Conservation (phyloP, 2,329 filamentous ascomycete species). For the Ophiostoma sp. region DNA sequence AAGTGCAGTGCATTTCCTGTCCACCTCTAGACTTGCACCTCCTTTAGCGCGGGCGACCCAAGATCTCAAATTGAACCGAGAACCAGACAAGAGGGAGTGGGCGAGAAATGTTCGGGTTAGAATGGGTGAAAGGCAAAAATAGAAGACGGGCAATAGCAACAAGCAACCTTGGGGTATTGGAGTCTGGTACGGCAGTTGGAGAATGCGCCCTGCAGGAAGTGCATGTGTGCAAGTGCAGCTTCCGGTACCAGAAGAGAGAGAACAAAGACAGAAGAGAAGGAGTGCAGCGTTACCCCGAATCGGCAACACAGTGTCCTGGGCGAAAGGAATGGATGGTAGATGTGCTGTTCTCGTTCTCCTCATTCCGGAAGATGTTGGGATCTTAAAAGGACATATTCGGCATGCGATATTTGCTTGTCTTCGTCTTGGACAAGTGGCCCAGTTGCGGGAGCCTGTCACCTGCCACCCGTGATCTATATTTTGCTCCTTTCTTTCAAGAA, state of each 20-base stretch:
- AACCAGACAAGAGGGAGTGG: not conserved
- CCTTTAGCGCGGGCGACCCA: not conserved
- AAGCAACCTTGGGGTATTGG: not conserved
- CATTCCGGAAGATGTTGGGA: not conserved
- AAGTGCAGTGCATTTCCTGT: not conserved
- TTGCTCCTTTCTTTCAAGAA: not conserved
- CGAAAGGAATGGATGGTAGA: not conserved
- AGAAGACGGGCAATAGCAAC: not conserved
- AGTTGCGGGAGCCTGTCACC: not conserved
- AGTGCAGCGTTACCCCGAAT: slow-evolving; percentile 4
- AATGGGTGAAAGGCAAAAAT: not conserved
- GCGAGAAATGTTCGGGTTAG: not conserved
- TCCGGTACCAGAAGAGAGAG: not conserved
- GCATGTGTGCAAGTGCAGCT: not conserved
- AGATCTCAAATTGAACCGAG: slow-evolving; percentile 2
- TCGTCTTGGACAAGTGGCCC: not conserved
- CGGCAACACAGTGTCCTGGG: not conserved
- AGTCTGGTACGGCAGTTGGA: slow-evolving; percentile 10
- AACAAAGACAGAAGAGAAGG: not conserved
- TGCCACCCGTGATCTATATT: not conserved
- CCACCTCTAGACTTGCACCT: not conserved
- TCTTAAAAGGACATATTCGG: not conserved
- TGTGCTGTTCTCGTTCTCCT: not conserved
- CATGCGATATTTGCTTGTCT: not conserved
- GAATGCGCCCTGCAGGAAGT: not conserved